Evolutionary conservation across 2,329 filamentous ascomycete genomes (phyloP), one percentile per base, ranked within the genome.

Genomic region (Clarireedia hainanense): DNA sequence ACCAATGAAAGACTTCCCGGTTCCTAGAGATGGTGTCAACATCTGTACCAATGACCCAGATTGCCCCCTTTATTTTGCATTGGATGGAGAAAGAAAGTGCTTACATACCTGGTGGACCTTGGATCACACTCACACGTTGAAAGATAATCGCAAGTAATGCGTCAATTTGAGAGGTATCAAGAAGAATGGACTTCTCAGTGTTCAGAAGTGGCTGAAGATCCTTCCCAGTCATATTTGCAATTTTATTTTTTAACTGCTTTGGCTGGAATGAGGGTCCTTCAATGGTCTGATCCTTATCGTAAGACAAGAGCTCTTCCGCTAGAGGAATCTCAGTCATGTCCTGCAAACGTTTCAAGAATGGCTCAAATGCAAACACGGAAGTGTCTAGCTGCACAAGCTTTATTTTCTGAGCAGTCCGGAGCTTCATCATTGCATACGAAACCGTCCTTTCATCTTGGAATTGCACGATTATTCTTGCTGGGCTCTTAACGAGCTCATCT

Each of bases 1-100:
- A 0, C 88, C 88, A 2, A 89, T 78, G 59, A 88, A 88, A 0
- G 85, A 89, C 61, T 91, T 91, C 1, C 88, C 88, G 0, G 86
- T 91, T 0, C 85, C 83, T 84, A 47, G 20, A 46, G 39, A 48
- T 54, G 57, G 57, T 53, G 49, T 17, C 34, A 54, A 47, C 53
- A 51, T 57, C 39, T 49, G 47, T 20, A 50, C 30, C 9, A 0
- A 30, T 30, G 27, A 9, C 10, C 30, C 9, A 14, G 10, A 12
- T 34, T 34, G 30, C 1, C 9, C 30, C 4, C 10, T 9, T 9
- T 34, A 9, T 34, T 34, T 1, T 34, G 9, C 30, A 12, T 12
- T 34, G 30, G 10, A 12, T 5, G 30, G 30, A 27, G 5, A 24
- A 9, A 40, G 36, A 51, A 15, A n/a, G 9, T 26, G 3, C 4